Evolutionary conservation across 2,329 filamentous ascomycete genomes (phyloP).

Genomic region (Atkinsonella texensis): DNA sequence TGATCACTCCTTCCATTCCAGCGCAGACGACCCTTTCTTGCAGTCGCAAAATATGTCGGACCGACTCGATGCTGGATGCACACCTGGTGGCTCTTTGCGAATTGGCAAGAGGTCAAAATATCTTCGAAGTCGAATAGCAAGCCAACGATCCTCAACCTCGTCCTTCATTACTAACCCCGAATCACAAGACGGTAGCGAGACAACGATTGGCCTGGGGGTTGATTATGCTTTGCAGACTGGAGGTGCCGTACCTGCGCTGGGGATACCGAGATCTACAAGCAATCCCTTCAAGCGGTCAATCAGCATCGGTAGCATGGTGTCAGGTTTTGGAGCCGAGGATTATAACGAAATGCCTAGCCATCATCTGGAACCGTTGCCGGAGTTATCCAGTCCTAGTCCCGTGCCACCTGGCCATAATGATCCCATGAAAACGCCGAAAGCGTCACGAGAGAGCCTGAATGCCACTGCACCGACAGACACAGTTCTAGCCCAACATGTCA

Average conservation of each 20-base stretch:
- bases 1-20: conserved; percentile 18
- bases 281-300: conserved; percentile 59
- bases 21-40: conserved; percentile 16
- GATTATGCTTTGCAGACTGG: conserved; percentile 79
- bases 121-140: conserved; percentile 43
- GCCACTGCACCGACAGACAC: conserved; percentile 66
- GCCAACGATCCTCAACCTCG: conserved; percentile 48
- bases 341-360: conserved; percentile 30
- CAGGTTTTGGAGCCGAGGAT: conserved; percentile 48
- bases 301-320: conserved; percentile 83
- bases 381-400: conserved; percentile 34
- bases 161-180: conserved; percentile 44
- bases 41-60: conserved; percentile 21
- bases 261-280: conserved; percentile 36
- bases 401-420: conserved; percentile 27
- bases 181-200: conserved; percentile 56
- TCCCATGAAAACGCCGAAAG: conserved; percentile 58
- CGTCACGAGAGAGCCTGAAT: conserved; percentile 37
- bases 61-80: conserved; percentile 31
- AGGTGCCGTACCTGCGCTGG: conserved; percentile 52
- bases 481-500: conserved; percentile 74
- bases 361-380: conserved; percentile 37
- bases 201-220: conserved; percentile 51
- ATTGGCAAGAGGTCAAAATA: conserved; percentile 39
- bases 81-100: conserved; percentile 34